Base-by-base conservation (phyloP, 352 stramenopile species). In the Peronospora farinosa region DNA sequence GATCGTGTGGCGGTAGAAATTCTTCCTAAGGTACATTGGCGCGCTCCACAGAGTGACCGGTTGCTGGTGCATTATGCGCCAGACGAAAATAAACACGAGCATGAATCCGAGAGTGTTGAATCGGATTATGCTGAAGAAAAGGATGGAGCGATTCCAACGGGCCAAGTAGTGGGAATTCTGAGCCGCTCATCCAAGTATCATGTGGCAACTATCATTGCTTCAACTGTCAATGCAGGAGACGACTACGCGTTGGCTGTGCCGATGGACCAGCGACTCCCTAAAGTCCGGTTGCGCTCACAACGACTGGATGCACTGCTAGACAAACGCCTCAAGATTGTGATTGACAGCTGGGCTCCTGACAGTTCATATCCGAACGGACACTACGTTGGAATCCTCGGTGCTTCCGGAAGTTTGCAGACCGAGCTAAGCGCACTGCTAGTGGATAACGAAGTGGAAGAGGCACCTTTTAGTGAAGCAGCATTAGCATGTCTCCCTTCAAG, bases 1-100 rank as follows among this genome's bases (percentile, higher is more conserved):
- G 97, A 99, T 73, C 64, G 96, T 9, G 96, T 99, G 10, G 92
- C 87, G 3, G 81, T 99, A 16, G 71, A 97, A 49, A 61, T 98
- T 30, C 68, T 98, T 32, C 69, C 84, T 0, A 63, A 92, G 23
- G 51, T 62, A 7, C 54, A 88, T 27, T 98, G 91, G 91, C 60
- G 82, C 12, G 60, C 45, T 19, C 84, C 72, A 0, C 64, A 78
- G 47, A 89, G 72, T 50, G 74, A 86, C 12, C 71, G 65, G 3
- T 42, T 84, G 45, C 59, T 92, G 4, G 67, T 89, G 12, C 81
- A 96, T 42, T 88, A 93, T 51, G 59, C 55, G 7, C 50, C 55
- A 31, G 73, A 85, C n/a, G 73, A 91, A 27, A 43, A 51, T 25
- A 63, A 56, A 5, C 45, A 69, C 10, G 52, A 67, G 5, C 44